Base-by-base conservation (phyloP, 1,284 basidiomycete species). In the Papiliotrema fonsecae region DNA sequence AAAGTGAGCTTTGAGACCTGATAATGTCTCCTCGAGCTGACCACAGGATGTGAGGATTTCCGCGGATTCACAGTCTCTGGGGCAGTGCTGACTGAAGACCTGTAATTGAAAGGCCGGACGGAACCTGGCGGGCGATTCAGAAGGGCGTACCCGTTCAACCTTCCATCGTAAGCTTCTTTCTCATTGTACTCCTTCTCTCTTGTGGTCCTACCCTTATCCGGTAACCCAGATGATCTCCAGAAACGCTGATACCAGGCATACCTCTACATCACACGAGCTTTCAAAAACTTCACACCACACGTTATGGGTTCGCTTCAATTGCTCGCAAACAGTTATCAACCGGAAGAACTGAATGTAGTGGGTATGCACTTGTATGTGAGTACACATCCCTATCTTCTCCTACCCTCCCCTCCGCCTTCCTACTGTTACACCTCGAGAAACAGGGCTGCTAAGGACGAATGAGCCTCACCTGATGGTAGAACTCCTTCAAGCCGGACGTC, bases 291-390 rank as follows among this genome's bases (percentile, higher is more conserved):
- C 3, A 80, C 84, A 6, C 82, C 86, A 1, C 76, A 82, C 57
- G 76, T 92, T 31, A 71, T 91, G 10, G 89, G 90, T n/a, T 83
- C 89, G 2, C 75, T 94, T 64, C 81, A 82, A 47, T 76, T 93
- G 16, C 78, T 94, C 24, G 87, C 86, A 1, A 74, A 79, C 30
- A 86, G 82, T 49, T 90, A 83, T 58, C 44, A 58, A 0, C 77
- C 82, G 0, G 70, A 80, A 27, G 84, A 88, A 54, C 77, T 93
- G 24, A 87, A 88, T 62, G 62, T 70, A 32, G 74, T 78, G 49
- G 88, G 83, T 2, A 88, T 84, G 74, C 72, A 76, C 19, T 75
- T 93, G 36, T 93, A 93, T 64, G 79, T 72, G 52, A 61, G 69
- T 62, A 13, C 2, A 9, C n/a, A 13, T 42, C 37, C 21, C 6